Base-by-base conservation (phyloP, 1,284 basidiomycete species). In the Neonothopanus nambi region DNA sequence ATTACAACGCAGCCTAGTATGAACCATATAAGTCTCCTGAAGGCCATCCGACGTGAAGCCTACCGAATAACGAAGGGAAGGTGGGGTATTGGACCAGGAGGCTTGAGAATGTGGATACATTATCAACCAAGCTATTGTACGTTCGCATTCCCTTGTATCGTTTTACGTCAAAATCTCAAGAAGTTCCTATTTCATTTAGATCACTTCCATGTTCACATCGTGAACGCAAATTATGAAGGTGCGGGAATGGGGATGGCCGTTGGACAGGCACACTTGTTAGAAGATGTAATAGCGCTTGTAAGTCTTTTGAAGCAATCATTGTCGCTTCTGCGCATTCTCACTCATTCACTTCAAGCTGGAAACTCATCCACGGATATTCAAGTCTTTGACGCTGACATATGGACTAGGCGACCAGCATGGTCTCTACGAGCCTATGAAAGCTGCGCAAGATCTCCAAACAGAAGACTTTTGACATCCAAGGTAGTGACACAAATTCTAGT, bases 111-210 rank as follows among this genome's bases (percentile, higher is more conserved):
- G 74, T 96, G 88, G 64, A 73, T 98, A 23, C 96, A 99, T 67
- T 98, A 99, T 66, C 95, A 98, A 67, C 96, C 96, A 0, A 92
- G 87, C 37, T 98, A 98, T 66, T 98, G 95, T 96, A 59, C 65
- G 91, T 77, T 13, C 30, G 33, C 20, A 11, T 6, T 45, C 30
- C 43, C 44, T 43, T 24, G 26, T 9, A 30, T 28, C 45, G 30
- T 3, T 13, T 3, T 46, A 18, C 35, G 21, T n/a, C n/a, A n/a
- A n/a, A 33, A 28, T 18, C 30, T 36, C 28, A 51, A 20, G 46
- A 6, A 40, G 20, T 24, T 28, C n/a, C 33, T 18, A n/a, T n/a
- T n/a, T n/a, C n/a, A n/a, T 15, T 12, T 58, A 95, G 95, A 97
- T 67, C 95, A 96, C 64, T 91, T 97, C 63, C 94, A 97, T 61